Conservation (phyloP, 2,329 filamentous ascomycete genomes). For the Fusarium siculi region DNA sequence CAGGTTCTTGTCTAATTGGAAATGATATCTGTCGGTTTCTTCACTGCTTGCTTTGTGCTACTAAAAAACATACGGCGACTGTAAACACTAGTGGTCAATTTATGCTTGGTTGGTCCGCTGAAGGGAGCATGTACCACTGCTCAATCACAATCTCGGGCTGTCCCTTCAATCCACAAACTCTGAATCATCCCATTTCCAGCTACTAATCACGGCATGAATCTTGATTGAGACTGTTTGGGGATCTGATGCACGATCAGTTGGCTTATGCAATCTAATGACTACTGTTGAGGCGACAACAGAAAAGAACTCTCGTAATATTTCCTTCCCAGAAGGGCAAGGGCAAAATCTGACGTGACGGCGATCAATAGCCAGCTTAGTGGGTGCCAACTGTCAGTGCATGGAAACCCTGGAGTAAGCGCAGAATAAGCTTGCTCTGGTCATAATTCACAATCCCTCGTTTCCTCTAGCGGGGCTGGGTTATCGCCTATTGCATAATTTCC, state of each 20-base stretch:
- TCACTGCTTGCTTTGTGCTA: neutral
- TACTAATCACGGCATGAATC: neutral
- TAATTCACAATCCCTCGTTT: neutral
- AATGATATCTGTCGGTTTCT: neutral
- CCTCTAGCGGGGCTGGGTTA: too few relatives aligned
- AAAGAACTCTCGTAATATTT: neutral
- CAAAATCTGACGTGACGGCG: neutral
- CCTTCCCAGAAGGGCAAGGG: neutral
- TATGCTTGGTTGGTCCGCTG: neutral
- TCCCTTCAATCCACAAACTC: neutral
- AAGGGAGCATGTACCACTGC: too few relatives aligned
- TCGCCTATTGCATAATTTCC: neutral
- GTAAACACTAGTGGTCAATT: neutral
- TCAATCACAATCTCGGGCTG: neutral
- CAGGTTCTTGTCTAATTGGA: rapidly evolving
- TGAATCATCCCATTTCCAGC: neutral
- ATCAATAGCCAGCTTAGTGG: neutral
- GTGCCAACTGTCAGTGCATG: neutral
- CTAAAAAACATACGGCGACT: neutral
- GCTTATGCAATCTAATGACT: neutral
- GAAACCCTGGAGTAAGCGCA: neutral
- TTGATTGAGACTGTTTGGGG: neutral
- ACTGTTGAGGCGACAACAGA: neutral
- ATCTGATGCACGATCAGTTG: neutral
- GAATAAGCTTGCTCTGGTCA: neutral